Conservation (phyloP, 2,329 filamentous ascomycete genomes). For the Ophiostoma ulmi region DNA sequence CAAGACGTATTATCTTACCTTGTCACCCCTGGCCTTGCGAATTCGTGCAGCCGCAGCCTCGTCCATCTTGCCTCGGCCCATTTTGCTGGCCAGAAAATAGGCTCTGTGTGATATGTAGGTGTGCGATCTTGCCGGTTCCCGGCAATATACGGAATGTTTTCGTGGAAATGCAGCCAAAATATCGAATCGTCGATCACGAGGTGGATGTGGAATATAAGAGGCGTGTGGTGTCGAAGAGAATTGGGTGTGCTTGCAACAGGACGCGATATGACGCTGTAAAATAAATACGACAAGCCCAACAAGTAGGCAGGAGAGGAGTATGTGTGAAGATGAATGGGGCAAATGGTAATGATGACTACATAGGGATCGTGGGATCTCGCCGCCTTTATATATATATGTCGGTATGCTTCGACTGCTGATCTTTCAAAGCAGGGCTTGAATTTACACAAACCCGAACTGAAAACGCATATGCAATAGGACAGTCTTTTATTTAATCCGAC, state of each 20-base stretch:
- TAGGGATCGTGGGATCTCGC: slow-evolving; percentile 7
- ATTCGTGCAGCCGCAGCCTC: slow-evolving; percentile 41
- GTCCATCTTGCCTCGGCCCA: slow-evolving; percentile 41
- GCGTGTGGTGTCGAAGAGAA: neutral
- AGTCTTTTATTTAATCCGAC: neutral
- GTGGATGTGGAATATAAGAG: neutral
- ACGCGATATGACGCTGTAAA: neutral
- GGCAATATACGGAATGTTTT: neutral
- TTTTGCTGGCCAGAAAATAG: slow-evolving; percentile 22
- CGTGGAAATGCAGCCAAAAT: neutral
- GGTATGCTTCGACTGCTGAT: slow-evolving; percentile 1
- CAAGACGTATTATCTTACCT: slow-evolving; percentile 31
- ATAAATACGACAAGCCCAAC: neutral
- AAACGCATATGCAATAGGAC: slow-evolving; percentile 1
- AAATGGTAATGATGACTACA: neutral
- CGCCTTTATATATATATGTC: slow-evolving; percentile 8
- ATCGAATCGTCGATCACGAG: neutral
- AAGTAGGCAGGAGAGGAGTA: neutral
- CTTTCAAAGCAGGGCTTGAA: neutral
- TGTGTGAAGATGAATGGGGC: neutral
- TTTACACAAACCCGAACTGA: neutral
- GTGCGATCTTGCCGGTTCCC: neutral
- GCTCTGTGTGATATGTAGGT: neutral
- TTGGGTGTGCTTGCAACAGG: neutral
- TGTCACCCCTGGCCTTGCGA: slow-evolving; percentile 39